A percentile compares a stretch with the other conserved stretches of the same genome.
Evolutionary conservation across 441 rosid species (phyloP).

Genomic region (Cnidoscolus chayamansa): DNA sequence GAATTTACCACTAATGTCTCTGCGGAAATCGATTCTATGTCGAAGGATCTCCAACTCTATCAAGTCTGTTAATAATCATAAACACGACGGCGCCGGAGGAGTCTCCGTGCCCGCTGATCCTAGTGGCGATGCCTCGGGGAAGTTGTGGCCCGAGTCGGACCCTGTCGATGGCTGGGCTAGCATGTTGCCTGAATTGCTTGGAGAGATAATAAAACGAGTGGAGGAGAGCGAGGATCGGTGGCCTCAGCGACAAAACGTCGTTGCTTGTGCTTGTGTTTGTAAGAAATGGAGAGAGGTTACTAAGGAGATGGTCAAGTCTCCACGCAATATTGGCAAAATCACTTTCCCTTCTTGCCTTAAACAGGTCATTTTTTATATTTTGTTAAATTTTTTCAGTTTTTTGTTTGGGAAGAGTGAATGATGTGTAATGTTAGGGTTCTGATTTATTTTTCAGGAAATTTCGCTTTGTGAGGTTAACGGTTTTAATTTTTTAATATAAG

Average conservation of each 20-base stretch:
- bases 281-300: slow-evolving; percentile 78
- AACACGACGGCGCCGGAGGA: slow-evolving; percentile 11
- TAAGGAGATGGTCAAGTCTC: slow-evolving; percentile 50
- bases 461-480: not conserved
- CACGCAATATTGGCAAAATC: slow-evolving; percentile 46
- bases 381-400: not conserved
- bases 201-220: slow-evolving; percentile 73
- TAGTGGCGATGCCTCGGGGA: not conserved
- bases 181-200: slow-evolving; percentile 74
- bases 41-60: slow-evolving; percentile 51
- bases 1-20: slow-evolving; percentile 30
- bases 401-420: not conserved
- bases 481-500: not conserved
- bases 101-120: slow-evolving; percentile 11
- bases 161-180: slow-evolving; percentile 54
- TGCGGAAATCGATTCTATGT: slow-evolving; percentile 42
- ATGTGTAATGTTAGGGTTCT: not conserved
- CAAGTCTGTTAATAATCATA: slow-evolving; percentile 22
- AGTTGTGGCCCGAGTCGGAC: slow-evolving; percentile 19
- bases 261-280: slow-evolving; percentile 78
- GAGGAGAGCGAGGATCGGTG: slow-evolving; percentile 69
- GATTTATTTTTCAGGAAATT: not conserved
- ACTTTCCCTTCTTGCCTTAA: slow-evolving; percentile 92
- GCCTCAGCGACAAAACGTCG: slow-evolving; percentile 68
- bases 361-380: slow-evolving; percentile 37